Evolutionary conservation across 2,329 filamentous ascomycete species (phyloP).

Genomic region (Clarireedia paspali): DNA sequence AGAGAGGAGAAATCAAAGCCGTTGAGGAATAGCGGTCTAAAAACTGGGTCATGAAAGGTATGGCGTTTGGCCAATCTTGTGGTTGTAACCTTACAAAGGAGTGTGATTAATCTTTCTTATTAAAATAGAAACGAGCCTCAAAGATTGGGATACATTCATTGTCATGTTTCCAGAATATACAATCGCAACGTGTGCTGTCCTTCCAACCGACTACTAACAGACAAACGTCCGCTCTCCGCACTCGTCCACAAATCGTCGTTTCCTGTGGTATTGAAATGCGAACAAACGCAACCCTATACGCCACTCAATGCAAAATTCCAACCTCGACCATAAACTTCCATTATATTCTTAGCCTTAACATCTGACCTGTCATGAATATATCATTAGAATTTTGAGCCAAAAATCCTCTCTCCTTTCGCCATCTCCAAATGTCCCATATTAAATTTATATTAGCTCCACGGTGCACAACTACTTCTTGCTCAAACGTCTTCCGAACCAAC

Average conservation of each 20-base stretch:
- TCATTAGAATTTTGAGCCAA: conserved; percentile 10
- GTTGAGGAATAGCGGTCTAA: not conserved
- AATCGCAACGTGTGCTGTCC: no score
- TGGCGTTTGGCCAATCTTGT: not conserved
- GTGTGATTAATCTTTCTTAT: not conserved
- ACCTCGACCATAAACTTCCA: conserved; percentile 13
- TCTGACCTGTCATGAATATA: conserved; percentile 12
- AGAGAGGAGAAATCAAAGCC: no score
- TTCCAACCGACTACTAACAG: not conserved
- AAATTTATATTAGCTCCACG: not conserved
- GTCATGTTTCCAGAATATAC: not conserved
- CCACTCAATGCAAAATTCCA: conserved; percentile 18
- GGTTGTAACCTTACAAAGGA: not conserved
- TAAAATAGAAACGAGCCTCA: not conserved
- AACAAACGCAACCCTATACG: conserved; percentile 13
- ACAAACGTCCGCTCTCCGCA: not conserved
- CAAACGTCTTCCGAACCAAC: conserved; percentile 80
- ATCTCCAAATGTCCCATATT: conserved; percentile 9
- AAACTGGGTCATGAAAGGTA: conserved; percentile 3
- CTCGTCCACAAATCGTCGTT: not conserved
- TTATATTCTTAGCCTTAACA: conserved; percentile 3
- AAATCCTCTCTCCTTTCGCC: conserved; percentile 9
- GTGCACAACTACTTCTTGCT: conserved; percentile 45
- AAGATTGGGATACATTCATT: not conserved
- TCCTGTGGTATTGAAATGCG: not conserved